These are phyloP conservation scores for Syncephalastrum monosporum DNA, from an alignment of 371 early-diverging fungal genomes.

Conservation along the genomic window DNA sequence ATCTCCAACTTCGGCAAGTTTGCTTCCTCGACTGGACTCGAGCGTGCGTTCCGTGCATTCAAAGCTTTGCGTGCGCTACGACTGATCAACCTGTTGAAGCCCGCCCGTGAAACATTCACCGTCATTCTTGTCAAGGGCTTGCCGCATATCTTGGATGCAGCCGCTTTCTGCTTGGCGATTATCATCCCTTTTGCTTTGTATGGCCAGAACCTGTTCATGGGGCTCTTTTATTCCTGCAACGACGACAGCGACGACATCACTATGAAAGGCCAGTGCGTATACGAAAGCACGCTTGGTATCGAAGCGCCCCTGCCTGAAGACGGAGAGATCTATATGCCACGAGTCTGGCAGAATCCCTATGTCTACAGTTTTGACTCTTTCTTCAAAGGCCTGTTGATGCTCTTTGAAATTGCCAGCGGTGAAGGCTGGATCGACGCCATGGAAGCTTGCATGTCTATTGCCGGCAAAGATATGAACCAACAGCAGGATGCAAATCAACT, in stretches of 20 bases:
- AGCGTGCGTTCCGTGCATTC: constrained; percentile 61
- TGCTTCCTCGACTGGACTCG: constrained; percentile 47
- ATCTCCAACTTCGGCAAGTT: constrained; percentile 52
- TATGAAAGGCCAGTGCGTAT: constrained; percentile 39
- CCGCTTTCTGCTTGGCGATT: constrained; percentile 50
- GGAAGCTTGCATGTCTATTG: constrained; percentile 54
- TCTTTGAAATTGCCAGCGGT: constrained; percentile 68
- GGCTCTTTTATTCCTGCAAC: constrained; percentile 58
- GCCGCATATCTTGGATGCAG: constrained; percentile 62
- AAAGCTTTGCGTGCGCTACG: constrained; percentile 67
- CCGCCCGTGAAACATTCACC: constrained; percentile 61
- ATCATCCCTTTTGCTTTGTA: constrained; percentile 72
- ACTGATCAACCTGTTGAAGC: constrained; percentile 56
- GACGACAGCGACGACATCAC: constrained; percentile 40
- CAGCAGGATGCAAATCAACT: constrained; percentile 51
- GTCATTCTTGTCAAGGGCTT: constrained; percentile 58
- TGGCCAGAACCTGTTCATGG: constrained; percentile 63
- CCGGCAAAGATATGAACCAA: constrained; percentile 48
- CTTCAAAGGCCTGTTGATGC: constrained; percentile 53
- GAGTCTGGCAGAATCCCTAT: constrained; percentile 65
- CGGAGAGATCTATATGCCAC: constrained; percentile 46
- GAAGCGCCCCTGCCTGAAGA: constrained; percentile 39
- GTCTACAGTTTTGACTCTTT: constrained; percentile 72
- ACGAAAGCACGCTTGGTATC: constrained; percentile 31
- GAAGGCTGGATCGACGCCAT: constrained; percentile 75